Conservation (phyloP, 768 basidiomycete genomes). For the Rhizopogon vinicolor region DNA sequence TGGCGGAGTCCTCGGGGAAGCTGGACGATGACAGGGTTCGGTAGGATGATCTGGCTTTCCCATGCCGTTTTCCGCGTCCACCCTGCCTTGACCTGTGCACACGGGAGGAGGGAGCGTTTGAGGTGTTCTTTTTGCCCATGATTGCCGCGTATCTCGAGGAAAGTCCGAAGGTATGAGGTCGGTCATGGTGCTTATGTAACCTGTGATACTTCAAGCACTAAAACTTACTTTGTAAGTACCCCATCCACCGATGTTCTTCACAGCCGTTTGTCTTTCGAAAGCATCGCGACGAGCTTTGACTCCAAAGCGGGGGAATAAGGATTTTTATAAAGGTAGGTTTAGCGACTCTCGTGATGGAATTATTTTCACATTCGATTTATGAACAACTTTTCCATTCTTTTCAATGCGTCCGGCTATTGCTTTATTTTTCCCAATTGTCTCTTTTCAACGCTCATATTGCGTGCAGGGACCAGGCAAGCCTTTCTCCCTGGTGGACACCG, state of each 20-base stretch:
- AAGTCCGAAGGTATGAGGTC: too few relatives aligned
- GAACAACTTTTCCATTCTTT: neutral
- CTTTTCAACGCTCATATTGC: neutral
- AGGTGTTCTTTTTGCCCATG: slow-evolving; percentile 5
- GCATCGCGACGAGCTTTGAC: slow-evolving; percentile 82
- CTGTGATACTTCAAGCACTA: too few relatives aligned
- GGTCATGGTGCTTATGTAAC: neutral
- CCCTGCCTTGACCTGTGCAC: neutral
- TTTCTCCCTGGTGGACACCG: slow-evolving; percentile 78
- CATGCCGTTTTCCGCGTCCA: neutral
- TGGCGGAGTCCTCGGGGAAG: slow-evolving; percentile 24
- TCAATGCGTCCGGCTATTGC: neutral
- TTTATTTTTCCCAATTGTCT: neutral
- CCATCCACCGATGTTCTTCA: slow-evolving; percentile 53
- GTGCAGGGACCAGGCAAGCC: slow-evolving; percentile 76
- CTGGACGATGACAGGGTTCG: neutral
- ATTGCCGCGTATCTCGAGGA: neutral
- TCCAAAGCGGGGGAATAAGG: slow-evolving; percentile 88
- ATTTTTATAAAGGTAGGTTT: slow-evolving; percentile 88
- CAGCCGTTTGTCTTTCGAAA: slow-evolving; percentile 67
- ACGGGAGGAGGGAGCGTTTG: neutral
- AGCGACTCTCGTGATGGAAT: neutral
- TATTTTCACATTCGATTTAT: neutral
- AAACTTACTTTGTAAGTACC: too few relatives aligned
- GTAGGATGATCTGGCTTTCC: neutral